phyloP scores from a whole-genome alignment of 2,329 filamentous ascomycete genomes.

The Pochonia chlamydosporia region DNA sequence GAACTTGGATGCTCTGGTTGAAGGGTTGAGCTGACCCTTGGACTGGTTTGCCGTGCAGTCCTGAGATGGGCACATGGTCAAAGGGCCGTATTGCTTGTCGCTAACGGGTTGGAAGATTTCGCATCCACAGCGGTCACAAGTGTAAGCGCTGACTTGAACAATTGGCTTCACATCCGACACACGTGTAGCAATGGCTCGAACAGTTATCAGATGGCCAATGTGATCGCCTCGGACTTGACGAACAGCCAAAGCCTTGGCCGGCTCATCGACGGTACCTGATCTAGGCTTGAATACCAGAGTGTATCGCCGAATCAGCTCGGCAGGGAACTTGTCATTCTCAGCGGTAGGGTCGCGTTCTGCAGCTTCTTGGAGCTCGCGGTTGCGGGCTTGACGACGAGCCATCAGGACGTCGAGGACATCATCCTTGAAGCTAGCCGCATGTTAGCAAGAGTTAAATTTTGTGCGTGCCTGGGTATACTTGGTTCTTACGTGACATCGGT shows the following conservation, averaged over 20 bases:
- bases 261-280: conserved; percentile 62
- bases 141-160: conserved; percentile 96
- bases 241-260: conserved; percentile 70
- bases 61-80: conserved; percentile 81
- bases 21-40: conserved; percentile 89
- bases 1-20: conserved; percentile 94
- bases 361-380: conserved; percentile 67
- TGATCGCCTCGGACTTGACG: conserved; percentile 90
- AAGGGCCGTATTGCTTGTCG: conserved; percentile 82
- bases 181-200: conserved; percentile 88
- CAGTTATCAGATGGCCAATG: conserved; percentile 85
- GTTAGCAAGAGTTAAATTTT: background rate
- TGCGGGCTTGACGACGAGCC: conserved; percentile 81
- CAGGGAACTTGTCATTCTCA: conserved; percentile 75
- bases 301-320: conserved; percentile 88
- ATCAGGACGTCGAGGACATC: conserved; percentile 96
- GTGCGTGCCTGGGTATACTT: conserved; percentile 2
- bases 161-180: conserved; percentile 97
- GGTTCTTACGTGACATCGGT: conserved; percentile 66
- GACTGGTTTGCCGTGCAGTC: conserved; percentile 87
- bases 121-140: conserved; percentile 90
- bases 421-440: conserved; percentile 76
- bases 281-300: conserved; percentile 93
- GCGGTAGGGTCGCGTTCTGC: conserved; percentile 61
- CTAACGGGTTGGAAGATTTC: conserved; percentile 97